A percentile compares a stretch with the other conserved stretches of the same genome.
Evolutionary conservation across 1,139 yeast genomes (phyloP).

Genomic region (Oligophagozyma castellii): DNA sequence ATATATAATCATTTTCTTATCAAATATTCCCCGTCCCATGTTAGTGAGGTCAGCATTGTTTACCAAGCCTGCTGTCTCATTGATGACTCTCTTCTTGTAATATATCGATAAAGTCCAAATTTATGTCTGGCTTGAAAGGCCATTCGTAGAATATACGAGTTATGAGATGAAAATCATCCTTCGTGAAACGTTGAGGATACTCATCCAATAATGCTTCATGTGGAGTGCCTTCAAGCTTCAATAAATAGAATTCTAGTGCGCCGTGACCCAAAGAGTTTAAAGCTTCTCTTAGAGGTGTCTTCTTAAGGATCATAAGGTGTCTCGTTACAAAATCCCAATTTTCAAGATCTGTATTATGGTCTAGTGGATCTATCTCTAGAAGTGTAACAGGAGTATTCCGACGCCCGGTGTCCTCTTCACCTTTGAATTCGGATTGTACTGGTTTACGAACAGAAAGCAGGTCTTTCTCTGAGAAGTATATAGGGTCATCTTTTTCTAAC

Average conservation of each 20-base stretch:
- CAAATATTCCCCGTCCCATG: neutral
- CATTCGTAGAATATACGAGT: constrained; percentile 46
- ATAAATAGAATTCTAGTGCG: constrained; percentile 48
- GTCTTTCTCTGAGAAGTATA: constrained; percentile 12
- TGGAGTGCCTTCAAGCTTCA: constrained; percentile 26
- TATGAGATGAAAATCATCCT: constrained; percentile 40
- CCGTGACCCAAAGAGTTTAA: constrained; percentile 65
- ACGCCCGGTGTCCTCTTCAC: too few relatives aligned
- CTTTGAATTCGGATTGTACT: too few relatives aligned
- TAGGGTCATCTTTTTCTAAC: constrained; percentile 15
- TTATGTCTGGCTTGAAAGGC: constrained; percentile 73
- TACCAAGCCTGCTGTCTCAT: neutral
- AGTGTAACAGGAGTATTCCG: constrained; percentile 23
- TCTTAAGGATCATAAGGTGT: constrained; percentile 43
- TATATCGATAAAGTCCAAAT: constrained; percentile 17
- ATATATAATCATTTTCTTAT: neutral
- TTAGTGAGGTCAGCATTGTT: neutral
- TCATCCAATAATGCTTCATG: constrained; percentile 27
- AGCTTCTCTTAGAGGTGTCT: constrained; percentile 35
- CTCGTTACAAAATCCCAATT: constrained; percentile 57
- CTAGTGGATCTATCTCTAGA: constrained; percentile 47
- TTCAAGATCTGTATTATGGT: constrained; percentile 33
- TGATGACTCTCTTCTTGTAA: constrained; percentile 12
- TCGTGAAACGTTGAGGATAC: constrained; percentile 35
- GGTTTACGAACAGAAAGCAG: too few relatives aligned